phyloP scores from a whole-genome alignment of 1,284 basidiomycete species.

The Puccinia polysora region DNA sequence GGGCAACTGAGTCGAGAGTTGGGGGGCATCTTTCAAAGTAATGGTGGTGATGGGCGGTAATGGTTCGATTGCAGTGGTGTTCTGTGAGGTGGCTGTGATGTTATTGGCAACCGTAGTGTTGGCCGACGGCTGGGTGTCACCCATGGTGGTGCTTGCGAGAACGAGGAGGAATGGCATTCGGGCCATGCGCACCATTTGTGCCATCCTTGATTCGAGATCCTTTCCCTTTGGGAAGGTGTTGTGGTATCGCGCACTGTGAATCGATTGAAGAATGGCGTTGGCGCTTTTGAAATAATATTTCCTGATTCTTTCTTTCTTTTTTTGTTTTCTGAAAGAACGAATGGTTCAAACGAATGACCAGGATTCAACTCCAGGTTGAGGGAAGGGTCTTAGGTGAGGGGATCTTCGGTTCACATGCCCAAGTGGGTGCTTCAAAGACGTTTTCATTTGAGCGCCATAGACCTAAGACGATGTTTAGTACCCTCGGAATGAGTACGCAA shows the following conservation, averaged over 20 bases:
- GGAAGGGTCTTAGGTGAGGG: background rate
- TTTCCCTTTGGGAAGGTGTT: background rate
- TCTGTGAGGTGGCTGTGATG: background rate
- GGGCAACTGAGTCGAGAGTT: background rate
- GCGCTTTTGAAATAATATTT: background rate
- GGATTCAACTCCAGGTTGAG: background rate
- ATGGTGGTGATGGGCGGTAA: conserved; percentile 7
- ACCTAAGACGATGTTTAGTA: background rate
- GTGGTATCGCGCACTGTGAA: too few relatives aligned
- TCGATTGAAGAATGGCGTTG: background rate
- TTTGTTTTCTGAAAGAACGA: background rate
- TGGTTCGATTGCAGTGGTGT: background rate
- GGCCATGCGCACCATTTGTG: background rate
- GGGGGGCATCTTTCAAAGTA: background rate
- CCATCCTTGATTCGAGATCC: background rate
- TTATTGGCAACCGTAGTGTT: background rate
- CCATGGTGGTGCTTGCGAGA: background rate
- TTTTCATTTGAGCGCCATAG: background rate
- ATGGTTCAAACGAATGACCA: conserved; percentile 9
- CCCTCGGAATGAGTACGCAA: background rate
- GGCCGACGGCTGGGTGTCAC: background rate
- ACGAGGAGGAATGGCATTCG: conserved; percentile 7
- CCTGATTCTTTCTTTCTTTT: background rate
- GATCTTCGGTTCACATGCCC: background rate
- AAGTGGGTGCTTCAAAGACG: background rate